A percentile compares a stretch with the other conserved stretches of the same genome.
phyloP scores from a whole-genome alignment of 2,329 filamentous ascomycete species.

The Dactylellina parvicollis region DNA sequence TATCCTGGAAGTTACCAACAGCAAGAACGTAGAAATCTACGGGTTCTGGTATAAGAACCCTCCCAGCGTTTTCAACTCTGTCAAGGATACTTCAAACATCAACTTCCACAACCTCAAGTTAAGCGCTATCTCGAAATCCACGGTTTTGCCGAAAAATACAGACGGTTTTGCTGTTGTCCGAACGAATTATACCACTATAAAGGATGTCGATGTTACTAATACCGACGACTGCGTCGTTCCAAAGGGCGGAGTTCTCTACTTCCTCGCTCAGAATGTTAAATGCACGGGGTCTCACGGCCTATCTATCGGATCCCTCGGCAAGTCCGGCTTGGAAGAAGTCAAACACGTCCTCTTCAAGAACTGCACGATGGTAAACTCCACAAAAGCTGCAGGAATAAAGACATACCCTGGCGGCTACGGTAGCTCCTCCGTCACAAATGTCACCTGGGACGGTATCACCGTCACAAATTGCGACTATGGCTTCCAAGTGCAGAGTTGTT shows the following conservation, averaged over 20 bases:
- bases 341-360: slow-evolving; percentile 63
- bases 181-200: slow-evolving; percentile 61
- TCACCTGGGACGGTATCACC: slow-evolving; percentile 62
- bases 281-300: slow-evolving; percentile 65
- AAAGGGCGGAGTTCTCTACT: slow-evolving; percentile 62
- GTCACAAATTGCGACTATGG: slow-evolving; percentile 63
- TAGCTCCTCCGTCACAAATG: slow-evolving; percentile 62
- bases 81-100: slow-evolving; percentile 60
- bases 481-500: slow-evolving; percentile 65
- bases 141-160: slow-evolving; percentile 62
- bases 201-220: slow-evolving; percentile 61
- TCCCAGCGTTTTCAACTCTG: slow-evolving; percentile 64
- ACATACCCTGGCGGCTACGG: slow-evolving; percentile 63
- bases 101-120: slow-evolving; percentile 61
- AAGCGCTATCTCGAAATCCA: slow-evolving; percentile 61
- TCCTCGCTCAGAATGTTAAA: slow-evolving; percentile 62
- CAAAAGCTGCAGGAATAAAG: slow-evolving; percentile 65
- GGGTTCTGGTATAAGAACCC: slow-evolving; percentile 63
- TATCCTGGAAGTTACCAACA: slow-evolving; percentile 62
- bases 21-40: slow-evolving; percentile 61
- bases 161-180: slow-evolving; percentile 64
- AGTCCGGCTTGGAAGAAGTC: slow-evolving; percentile 62
- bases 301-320: slow-evolving; percentile 65
- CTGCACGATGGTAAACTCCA: slow-evolving; percentile 62
- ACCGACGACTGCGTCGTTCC: slow-evolving; percentile 65